Percentiles rank a stretch among this genome's conserved stretches.
Conservation (phyloP, 73 alveolate species). For the Diophrys appendiculata region DNA sequence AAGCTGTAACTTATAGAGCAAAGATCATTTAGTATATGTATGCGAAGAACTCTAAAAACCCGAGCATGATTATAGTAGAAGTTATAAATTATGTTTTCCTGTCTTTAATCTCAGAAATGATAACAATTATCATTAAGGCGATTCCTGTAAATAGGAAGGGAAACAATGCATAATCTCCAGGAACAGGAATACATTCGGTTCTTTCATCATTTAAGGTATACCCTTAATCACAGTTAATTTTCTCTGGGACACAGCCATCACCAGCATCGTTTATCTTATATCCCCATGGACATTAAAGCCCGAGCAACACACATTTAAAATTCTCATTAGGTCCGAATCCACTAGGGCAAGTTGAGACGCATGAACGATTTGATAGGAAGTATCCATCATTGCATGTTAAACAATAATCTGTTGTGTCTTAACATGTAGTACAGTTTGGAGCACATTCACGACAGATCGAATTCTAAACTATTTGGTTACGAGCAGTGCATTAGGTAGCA, state of each 20-base stretch:
- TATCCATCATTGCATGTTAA: slow-evolving; percentile 16
- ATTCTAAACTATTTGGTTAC: slow-evolving; percentile 5
- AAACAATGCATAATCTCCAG: slow-evolving; percentile 48
- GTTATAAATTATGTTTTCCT: slow-evolving; percentile 28
- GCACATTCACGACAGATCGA: slow-evolving; percentile 34
- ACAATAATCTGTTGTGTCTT: slow-evolving; percentile 28
- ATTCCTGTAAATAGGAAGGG: slow-evolving; percentile 24
- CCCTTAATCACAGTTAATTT: slow-evolving; percentile 32
- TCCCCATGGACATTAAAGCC: slow-evolving; percentile 59
- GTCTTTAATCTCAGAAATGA: slow-evolving; percentile 22
- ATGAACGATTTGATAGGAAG: slow-evolving; percentile 29
- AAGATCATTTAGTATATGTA: too few species aligned
- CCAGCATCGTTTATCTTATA: slow-evolving; percentile 40
- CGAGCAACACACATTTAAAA: slow-evolving; percentile 36
- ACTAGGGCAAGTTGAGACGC: slow-evolving; percentile 46
- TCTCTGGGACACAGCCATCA: slow-evolving; percentile 35
- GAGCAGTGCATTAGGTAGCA: slow-evolving; percentile 2
- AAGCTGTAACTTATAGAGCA: slow-evolving; percentile 13
- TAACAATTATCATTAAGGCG: slow-evolving; percentile 3
- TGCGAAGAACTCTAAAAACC: slow-evolving; percentile 21
- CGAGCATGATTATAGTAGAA: slow-evolving; percentile 4
- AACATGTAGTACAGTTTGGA: slow-evolving; percentile 36
- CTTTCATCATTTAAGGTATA: slow-evolving; percentile 25
- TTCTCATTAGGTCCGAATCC: slow-evolving; percentile 23
- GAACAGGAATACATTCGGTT: slow-evolving; percentile 57